A percentile compares a stretch with the other conserved stretches of the same genome.
Evolutionary conservation across 495 filamentous ascomycete species (phyloP).

Genomic region (Glarea lozoyensis): DNA sequence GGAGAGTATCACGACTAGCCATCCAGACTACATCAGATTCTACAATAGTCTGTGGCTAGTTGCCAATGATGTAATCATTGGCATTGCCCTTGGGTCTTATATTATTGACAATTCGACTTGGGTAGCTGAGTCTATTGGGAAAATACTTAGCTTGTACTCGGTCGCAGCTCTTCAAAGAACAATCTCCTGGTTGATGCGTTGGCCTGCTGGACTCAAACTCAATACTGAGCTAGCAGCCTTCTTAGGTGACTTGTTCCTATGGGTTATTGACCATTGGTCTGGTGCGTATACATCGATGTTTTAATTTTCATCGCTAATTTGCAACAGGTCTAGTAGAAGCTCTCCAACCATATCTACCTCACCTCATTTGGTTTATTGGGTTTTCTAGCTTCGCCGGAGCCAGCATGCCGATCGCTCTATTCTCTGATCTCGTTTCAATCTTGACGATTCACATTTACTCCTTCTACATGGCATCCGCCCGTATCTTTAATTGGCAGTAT

Average conservation of each 20-base stretch:
- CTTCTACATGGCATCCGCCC: slow-evolving; percentile 92
- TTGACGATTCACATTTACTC: slow-evolving; percentile 94
- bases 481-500: slow-evolving; percentile 97
- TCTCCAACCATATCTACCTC: slow-evolving; percentile 70
- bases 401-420: slow-evolving; percentile 92
- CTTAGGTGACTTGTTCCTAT: slow-evolving; percentile 87
- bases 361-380: slow-evolving; percentile 86
- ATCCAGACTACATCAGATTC: slow-evolving; percentile 98
- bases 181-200: slow-evolving; percentile 93
- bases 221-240: slow-evolving; percentile 93
- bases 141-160: slow-evolving; percentile 70
- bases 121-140: slow-evolving; percentile 76
- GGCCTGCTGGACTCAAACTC: slow-evolving; percentile 95
- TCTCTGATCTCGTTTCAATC: slow-evolving; percentile 88
- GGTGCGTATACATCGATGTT: slow-evolving; percentile 35
- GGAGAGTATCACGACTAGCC: slow-evolving; percentile 90
- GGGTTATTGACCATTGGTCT: slow-evolving; percentile 98
- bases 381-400: slow-evolving; percentile 93
- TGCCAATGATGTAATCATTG: slow-evolving; percentile 97
- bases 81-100: slow-evolving; percentile 90
- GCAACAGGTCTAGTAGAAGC: slow-evolving; percentile 57
- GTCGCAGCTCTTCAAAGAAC: slow-evolving; percentile 82
- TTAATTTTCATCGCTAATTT: slow-evolving; percentile 12
- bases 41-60: slow-evolving; percentile 99
- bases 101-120: slow-evolving; percentile 89